These are phyloP conservation scores for Gastrodia elata DNA, from an alignment of 106 monocot genomes.

Conservation along the genomic window DNA sequence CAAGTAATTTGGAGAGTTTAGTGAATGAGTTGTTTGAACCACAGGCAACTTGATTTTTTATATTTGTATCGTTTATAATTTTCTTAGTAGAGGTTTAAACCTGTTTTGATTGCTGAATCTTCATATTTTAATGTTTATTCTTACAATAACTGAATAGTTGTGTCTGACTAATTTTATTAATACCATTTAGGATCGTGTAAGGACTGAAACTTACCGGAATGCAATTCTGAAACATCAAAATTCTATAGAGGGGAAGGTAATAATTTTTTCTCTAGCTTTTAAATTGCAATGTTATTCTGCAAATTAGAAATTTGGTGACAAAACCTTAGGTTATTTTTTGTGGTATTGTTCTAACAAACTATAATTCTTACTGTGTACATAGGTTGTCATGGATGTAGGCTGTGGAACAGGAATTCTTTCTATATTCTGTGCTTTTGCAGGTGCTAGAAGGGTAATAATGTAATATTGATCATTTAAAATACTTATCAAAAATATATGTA, in stretches of 20 bases:
- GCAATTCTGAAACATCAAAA: conserved; percentile 83
- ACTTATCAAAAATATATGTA: not conserved
- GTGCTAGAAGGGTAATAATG: conserved; percentile 71
- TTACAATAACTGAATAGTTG: not conserved
- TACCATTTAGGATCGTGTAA: conserved; percentile 59
- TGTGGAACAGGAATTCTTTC: conserved; percentile 89
- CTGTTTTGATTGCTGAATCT: not conserved
- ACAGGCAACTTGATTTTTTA: not conserved
- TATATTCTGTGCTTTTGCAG: conserved; percentile 87
- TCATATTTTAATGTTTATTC: not conserved
- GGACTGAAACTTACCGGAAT: conserved; percentile 70
- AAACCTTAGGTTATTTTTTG: not conserved
- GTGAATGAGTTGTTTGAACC: not conserved
- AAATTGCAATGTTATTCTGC: not conserved
- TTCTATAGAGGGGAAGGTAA: conserved; percentile 77
- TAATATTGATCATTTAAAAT: conserved; percentile 18
- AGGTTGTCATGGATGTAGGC: conserved; percentile 97
- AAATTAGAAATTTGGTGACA: not conserved
- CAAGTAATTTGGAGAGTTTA: not conserved
- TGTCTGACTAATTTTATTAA: not conserved
- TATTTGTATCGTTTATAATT: not conserved
- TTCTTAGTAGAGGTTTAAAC: not conserved
- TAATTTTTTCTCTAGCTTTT: conserved; percentile 6
- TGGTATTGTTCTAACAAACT: not conserved
- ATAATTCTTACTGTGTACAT: conserved; percentile 12